A percentile compares a stretch with the other conserved stretches of the same genome.
Evolutionary conservation across 345 rosid species (phyloP).

Genomic region (Populus ilicifolia): DNA sequence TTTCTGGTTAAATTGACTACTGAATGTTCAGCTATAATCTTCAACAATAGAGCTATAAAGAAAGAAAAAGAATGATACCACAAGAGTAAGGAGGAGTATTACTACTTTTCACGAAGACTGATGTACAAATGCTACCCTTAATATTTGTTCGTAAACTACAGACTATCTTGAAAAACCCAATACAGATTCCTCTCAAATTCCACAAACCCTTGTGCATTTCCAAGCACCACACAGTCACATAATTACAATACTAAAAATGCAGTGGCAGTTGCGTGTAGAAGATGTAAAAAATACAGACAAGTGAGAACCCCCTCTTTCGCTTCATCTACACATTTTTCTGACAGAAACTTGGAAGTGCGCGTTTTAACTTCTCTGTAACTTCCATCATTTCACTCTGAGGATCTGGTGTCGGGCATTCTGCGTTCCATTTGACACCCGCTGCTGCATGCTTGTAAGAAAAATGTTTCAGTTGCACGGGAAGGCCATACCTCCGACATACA

Average conservation of each 20-base stretch:
- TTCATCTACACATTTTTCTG: slow-evolving; percentile 8
- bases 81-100: not conserved
- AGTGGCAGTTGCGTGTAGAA: slow-evolving; percentile 4
- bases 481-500: not conserved
- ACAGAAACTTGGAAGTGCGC: not conserved
- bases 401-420: not conserved
- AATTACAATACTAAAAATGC: slow-evolving; percentile 5
- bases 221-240: slow-evolving; percentile 14
- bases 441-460: not conserved
- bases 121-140: slow-evolving; percentile 23
- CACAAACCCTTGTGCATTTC: slow-evolving; percentile 7
- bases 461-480: not conserved
- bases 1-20: not conserved
- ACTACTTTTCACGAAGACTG: slow-evolving; percentile 7
- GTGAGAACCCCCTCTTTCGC: not conserved
- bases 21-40: not conserved
- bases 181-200: slow-evolving; percentile 5
- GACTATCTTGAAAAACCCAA: slow-evolving; percentile 5
- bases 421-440: not conserved
- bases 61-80: not conserved
- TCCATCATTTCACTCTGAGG: not conserved
- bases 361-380: not conserved
- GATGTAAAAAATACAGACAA: not conserved
- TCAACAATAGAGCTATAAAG: not conserved
- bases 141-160: not conserved